Conservation (phyloP, 768 basidiomycete species). For the Austroboletus eburneus region DNA sequence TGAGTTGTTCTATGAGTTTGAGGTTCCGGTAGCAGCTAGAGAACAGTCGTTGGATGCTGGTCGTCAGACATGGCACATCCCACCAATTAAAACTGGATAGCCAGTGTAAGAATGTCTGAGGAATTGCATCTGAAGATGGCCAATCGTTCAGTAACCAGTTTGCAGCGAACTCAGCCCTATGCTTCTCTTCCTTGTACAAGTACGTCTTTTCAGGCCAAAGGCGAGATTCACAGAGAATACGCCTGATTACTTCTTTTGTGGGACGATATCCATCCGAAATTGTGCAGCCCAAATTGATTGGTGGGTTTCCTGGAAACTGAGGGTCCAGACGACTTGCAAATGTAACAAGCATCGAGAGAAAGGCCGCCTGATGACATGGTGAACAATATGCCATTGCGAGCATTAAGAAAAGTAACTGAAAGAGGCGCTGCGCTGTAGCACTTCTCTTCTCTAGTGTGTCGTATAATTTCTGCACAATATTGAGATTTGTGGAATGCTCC, state of each 20-base stretch:
- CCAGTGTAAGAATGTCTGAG: too few relatives aligned
- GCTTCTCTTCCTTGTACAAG: not conserved
- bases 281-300: constrained; percentile 1
- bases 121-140: too few relatives aligned
- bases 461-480: not conserved
- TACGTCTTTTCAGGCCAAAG: not conserved
- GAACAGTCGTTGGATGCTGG: constrained; percentile 4
- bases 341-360: constrained; percentile 29
- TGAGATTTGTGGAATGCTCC: not conserved
- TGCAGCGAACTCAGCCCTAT: not conserved
- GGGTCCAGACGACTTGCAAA: constrained; percentile 15
- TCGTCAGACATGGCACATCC: not conserved
- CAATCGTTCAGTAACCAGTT: constrained; percentile 6
- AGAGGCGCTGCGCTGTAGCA: not conserved
- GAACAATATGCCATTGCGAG: constrained; percentile 20
- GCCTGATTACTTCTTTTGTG: not conserved
- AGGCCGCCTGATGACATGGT: not conserved
- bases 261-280: constrained; percentile 12
- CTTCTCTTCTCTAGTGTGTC: not conserved
- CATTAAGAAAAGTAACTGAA: constrained; percentile 2
- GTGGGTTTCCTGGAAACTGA: not conserved
- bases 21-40: constrained; percentile 11
- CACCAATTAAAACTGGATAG: not conserved
- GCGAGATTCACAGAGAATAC: not conserved
- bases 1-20: constrained; percentile 2